Evolutionary conservation across 2,329 filamentous ascomycete genomes (phyloP).

Genomic region (Thielaviopsis ethacetica): DNA sequence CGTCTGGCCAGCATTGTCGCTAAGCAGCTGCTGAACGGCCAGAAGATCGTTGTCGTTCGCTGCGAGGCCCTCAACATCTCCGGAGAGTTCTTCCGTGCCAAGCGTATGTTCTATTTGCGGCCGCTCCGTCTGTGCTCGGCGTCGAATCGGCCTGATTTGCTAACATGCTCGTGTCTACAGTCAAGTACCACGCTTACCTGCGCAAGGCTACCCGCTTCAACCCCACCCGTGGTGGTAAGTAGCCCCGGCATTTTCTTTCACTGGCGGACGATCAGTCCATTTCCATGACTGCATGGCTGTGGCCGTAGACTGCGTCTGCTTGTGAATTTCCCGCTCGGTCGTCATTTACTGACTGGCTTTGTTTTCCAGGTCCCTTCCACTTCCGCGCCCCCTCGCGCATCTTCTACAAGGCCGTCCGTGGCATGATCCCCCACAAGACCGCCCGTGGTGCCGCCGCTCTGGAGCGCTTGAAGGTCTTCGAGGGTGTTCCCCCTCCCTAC

Average conservation of each 20-base stretch:
- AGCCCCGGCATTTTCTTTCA: not conserved
- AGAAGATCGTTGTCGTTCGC: constrained; percentile 98
- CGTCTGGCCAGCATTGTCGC: constrained; percentile 95
- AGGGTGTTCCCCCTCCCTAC: constrained; percentile 96
- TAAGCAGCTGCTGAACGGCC: constrained; percentile 96
- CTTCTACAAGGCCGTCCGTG: constrained; percentile 99
- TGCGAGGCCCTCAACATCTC: constrained; percentile 99
- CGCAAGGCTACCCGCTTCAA: constrained; percentile 99
- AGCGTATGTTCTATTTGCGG: constrained; percentile 60
- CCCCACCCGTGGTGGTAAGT: constrained; percentile 90
- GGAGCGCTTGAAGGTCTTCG: constrained; percentile 98
- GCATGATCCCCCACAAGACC: constrained; percentile 99
- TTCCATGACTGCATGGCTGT: not conserved
- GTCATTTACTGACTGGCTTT: constrained; percentile 20
- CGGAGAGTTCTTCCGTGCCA: constrained; percentile 99
- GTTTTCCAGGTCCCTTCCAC: constrained; percentile 77
- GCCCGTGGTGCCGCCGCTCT: constrained; percentile 89
- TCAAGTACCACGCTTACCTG: constrained; percentile 99
- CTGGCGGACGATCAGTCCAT: not conserved
- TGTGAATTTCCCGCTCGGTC: not conserved
- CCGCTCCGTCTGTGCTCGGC: not conserved
- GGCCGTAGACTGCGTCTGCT: not conserved
- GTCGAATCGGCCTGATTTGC: not conserved
- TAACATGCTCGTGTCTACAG: constrained; percentile 33
- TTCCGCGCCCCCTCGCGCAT: constrained; percentile 98